Conservation (phyloP, 305 asterid genomes). For the Fraxinus velutina region DNA sequence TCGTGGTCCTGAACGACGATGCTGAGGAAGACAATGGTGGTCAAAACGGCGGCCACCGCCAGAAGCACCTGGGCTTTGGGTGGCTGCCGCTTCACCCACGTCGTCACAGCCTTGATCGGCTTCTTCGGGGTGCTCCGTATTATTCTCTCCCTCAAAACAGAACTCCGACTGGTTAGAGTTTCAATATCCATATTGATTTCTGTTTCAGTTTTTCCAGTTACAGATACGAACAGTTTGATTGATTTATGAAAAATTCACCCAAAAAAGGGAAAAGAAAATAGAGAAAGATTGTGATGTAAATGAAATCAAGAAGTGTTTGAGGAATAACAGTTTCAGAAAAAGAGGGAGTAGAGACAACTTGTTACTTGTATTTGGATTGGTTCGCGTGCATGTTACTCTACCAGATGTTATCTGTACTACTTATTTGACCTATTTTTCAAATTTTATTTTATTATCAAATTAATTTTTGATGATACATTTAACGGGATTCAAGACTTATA, state of each 20-base stretch:
- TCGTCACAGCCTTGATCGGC: conserved; percentile 17
- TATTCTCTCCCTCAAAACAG: conserved; percentile 6
- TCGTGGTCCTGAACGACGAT: conserved; percentile 15
- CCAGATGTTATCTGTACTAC: background rate
- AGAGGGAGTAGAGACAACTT: background rate
- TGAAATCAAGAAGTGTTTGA: background rate
- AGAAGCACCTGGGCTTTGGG: background rate
- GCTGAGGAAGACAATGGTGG: conserved; percentile 1
- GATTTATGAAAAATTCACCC: background rate
- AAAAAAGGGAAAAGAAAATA: background rate
- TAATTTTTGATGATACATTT: no score
- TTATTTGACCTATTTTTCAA: background rate
- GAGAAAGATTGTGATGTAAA: background rate
- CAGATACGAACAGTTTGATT: background rate
- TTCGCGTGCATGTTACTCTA: background rate
- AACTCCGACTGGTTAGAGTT: background rate
- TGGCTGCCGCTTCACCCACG: conserved; percentile 16
- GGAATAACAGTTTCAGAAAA: conserved; percentile 1
- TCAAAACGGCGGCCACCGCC: background rate
- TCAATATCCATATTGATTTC: background rate
- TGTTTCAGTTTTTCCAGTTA: background rate
- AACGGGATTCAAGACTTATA: no score
- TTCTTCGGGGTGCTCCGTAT: conserved; percentile 5
- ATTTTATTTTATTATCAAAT: no score
- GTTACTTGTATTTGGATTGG: background rate